These are phyloP conservation scores for Xylariaceae sp. DNA, from an alignment of 2,329 filamentous ascomycete species.

Conservation along the genomic window DNA sequence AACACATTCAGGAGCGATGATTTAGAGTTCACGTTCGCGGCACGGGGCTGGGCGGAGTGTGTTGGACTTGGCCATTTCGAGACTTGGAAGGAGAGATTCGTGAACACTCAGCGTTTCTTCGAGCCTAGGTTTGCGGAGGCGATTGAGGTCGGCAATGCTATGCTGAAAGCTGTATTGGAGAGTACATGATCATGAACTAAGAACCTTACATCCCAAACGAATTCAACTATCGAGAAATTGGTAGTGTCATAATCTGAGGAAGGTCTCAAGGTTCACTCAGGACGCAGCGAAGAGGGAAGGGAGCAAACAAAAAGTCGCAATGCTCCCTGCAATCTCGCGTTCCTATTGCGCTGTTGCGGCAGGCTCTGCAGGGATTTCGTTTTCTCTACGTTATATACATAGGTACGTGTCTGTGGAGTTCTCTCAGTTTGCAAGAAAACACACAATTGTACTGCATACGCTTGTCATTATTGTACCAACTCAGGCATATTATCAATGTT, in stretches of 20 bases:
- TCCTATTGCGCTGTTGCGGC: no score
- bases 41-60: conserved; percentile 91
- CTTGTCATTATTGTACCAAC: background rate
- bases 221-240: background rate
- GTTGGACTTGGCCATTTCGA: conserved; percentile 90
- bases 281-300: no score
- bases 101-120: conserved; percentile 88
- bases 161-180: conserved; percentile 94
- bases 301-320: no score
- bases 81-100: conserved; percentile 86
- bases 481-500: no score
- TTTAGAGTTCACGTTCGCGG: conserved; percentile 96
- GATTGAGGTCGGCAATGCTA: conserved; percentile 84
- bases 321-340: no score
- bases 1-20: conserved; percentile 93
- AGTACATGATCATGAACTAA: conserved; percentile 54
- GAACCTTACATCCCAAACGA: no score
- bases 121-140: conserved; percentile 86
- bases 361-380: no score
- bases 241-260: no score
- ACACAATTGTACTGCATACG: background rate
- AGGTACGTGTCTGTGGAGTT: no score
- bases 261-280: no score
- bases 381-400: no score
- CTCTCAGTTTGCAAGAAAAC: background rate